A percentile compares a stretch with the other conserved stretches of the same genome.
Evolutionary conservation across 2,329 filamentous ascomycete species (phyloP).

Genomic region (Fonsecaea pedrosoi): DNA sequence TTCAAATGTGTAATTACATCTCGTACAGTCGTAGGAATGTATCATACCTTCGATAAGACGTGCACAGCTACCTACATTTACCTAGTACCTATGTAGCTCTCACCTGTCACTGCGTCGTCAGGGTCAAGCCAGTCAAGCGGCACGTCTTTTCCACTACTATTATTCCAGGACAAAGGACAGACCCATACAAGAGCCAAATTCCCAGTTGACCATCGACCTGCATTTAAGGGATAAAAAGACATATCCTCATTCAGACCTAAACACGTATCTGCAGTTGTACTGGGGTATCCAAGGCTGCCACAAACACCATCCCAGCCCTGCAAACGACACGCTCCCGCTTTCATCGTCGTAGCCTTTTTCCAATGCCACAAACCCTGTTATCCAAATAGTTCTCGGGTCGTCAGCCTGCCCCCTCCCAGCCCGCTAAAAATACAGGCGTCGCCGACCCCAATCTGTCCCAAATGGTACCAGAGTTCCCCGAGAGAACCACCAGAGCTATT

Average conservation of each 20-base stretch:
- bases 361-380: background rate
- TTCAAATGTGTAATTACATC: no score
- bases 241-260: constrained; percentile 10
- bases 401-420: background rate
- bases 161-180: no score
- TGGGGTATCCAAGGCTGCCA: constrained; percentile 9
- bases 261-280: constrained; percentile 3
- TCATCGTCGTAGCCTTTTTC: constrained; percentile 4
- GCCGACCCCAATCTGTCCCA: background rate
- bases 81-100: no score
- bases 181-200: no score
- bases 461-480: constrained; percentile 1
- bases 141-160: no score
- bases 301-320: constrained; percentile 9
- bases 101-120: no score
- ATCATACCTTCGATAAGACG: no score
- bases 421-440: constrained; percentile 8
- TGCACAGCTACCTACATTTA: no score
- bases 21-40: no score
- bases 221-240: background rate
- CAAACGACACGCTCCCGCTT: constrained; percentile 7
- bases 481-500: background rate
- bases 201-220: background rate
- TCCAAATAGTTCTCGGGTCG: background rate
- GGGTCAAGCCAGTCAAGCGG: no score